Percentiles rank a stretch among this genome's conserved stretches.
Evolutionary conservation across 2,329 filamentous ascomycete species (phyloP).

Genomic region (Exophiala phaeomuriformis): DNA sequence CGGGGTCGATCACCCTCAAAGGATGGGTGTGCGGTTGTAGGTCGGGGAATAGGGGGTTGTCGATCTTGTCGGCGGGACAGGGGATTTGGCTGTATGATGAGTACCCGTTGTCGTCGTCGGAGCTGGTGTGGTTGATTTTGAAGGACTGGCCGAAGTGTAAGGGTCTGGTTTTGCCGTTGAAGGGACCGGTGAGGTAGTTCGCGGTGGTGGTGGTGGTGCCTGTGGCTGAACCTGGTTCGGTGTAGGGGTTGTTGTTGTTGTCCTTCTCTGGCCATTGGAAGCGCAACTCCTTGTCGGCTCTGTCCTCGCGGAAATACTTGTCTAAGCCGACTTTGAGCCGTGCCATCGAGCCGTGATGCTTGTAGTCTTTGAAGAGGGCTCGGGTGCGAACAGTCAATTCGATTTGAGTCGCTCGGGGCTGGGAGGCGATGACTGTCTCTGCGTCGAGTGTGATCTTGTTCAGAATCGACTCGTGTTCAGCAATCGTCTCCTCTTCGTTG

Average conservation of each 20-base stretch:
- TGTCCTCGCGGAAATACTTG: conserved; percentile 13
- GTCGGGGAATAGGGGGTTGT: not conserved
- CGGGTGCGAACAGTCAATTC: conserved; percentile 12
- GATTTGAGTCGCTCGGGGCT: conserved; percentile 20
- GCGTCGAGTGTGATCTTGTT: conserved; percentile 19
- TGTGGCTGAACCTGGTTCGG: no score
- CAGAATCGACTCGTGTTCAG: conserved; percentile 8
- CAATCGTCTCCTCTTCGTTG: conserved; percentile 6
- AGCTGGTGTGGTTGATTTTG: conserved; percentile 11
- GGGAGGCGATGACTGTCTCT: conserved; percentile 16
- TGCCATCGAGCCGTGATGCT: conserved; percentile 20
- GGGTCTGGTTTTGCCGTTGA: not conserved
- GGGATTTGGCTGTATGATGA: conserved; percentile 1
- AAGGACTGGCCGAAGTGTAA: conserved; percentile 17
- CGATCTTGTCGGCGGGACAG: not conserved
- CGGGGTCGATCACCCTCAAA: conserved; percentile 15
- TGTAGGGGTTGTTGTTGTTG: not conserved
- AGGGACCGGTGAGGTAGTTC: no score
- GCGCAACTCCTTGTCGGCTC: conserved; percentile 7
- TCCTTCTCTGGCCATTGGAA: conserved; percentile 4
- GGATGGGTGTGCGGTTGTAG: conserved; percentile 1
- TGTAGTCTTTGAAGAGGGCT: conserved; percentile 20
- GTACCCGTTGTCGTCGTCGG: conserved; percentile 10
- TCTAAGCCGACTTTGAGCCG: conserved; percentile 17
- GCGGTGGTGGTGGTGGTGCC: no score